Percentiles rank a stretch among this genome's conserved stretches.
Evolutionary conservation across 2,329 filamentous ascomycete species (phyloP).

Genomic region (Calcarisporium arbuscula): DNA sequence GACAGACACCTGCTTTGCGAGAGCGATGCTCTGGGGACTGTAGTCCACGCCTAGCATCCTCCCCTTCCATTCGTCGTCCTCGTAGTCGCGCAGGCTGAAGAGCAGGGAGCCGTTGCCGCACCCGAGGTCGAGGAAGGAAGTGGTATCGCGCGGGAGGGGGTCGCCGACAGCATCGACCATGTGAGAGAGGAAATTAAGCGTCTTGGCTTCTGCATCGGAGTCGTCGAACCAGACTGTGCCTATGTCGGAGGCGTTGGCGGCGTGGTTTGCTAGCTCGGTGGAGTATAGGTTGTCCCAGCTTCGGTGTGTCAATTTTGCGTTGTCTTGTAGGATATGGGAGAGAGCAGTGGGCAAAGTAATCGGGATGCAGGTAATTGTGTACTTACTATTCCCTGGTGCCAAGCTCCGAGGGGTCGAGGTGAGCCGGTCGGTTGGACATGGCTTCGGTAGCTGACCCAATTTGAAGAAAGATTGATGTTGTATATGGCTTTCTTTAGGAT

Average conservation of each 20-base stretch:
- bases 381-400: constrained; percentile 88
- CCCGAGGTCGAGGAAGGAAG: constrained; percentile 75
- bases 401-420: constrained; percentile 70
- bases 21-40: constrained; percentile 63
- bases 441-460: no score
- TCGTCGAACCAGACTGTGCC: constrained; percentile 97
- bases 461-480: no score
- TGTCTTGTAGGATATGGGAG: no score
- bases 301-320: no score
- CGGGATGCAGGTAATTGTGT: constrained; percentile 4
- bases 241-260: constrained; percentile 65
- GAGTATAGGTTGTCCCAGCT: constrained; percentile 75
- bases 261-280: constrained; percentile 64
- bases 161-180: constrained; percentile 20
- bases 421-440: constrained; percentile 42
- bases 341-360: constrained; percentile 5
- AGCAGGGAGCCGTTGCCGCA: constrained; percentile 91
- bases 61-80: constrained; percentile 56
- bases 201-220: constrained; percentile 76
- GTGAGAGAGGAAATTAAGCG: constrained; percentile 60
- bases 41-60: constrained; percentile 86
- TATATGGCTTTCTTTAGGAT: no score
- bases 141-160: constrained; percentile 19
- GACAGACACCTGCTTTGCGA: constrained; percentile 60
- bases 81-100: constrained; percentile 63